Base-by-base conservation (phyloP, 2,329 filamentous ascomycete genomes). In the Dryadomyces quercus-mongolicae region DNA sequence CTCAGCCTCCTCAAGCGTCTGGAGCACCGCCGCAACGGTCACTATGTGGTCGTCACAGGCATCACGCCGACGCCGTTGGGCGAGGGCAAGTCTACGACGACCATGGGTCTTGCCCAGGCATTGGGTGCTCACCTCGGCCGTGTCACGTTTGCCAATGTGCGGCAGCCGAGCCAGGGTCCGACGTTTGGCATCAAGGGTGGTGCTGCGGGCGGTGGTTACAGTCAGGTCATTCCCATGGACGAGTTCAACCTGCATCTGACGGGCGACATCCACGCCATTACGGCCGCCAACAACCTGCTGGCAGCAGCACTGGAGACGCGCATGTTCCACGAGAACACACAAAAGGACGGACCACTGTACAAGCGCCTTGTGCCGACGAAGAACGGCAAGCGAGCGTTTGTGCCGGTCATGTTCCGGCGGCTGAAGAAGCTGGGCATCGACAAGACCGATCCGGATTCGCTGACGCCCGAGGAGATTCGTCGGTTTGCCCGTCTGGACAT, bases 101-200 rank as follows among this genome's bases (percentile, higher is more conserved):
- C 93, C 8, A 88, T 98, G 76, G 93, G 93, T 66, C 76, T 98
- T 51, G 89, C 89, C 6, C 93, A 98, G 70, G 93, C 93, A 40
- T 75, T 98, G 50, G 89, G 90, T 55, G 93, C 85, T 43, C 92
- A 97, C 62, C 74, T 97, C 51, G 86, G 86, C 61, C 86, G 87
- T 56, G 78, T 97, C 61, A 87, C 86, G 3, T 97, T 98, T 68
- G 93, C 93, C 70, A 97, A 98, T 67, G 93, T 98, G 51, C 84
- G 93, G 57, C 93, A 98, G 68, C 93, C 93, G 51, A 95, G 89
- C 63, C 93, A 97, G 73, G 93, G 93, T 5, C 93, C 93, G 54
- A 98, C 93, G 0, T 98, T 98, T 68, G 93, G 93, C 64, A 97
- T 98, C 78, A 98, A 98, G 77, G 93, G 93, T 59, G 93, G 93